Base-by-base conservation (phyloP, 1,284 basidiomycete species). In the Trametes polyzona region DNA sequence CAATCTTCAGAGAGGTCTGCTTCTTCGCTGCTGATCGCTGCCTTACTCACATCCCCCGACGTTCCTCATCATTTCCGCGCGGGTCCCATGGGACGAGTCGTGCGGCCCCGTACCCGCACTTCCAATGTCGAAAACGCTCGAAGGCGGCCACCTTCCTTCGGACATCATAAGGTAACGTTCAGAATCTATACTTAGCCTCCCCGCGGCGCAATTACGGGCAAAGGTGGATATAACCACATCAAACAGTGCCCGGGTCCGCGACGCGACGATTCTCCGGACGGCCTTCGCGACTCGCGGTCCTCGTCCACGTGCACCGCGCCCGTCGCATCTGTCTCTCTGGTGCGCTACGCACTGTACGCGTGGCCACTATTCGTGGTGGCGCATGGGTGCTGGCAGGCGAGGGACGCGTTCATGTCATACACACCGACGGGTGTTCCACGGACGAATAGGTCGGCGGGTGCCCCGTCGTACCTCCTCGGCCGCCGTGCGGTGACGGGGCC, bases 11-110 rank as follows among this genome's bases (percentile, higher is more conserved):
- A 29, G 23, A n/a, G 43, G 9, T 21, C n/a, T 33, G 43, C 43
- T 46, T 32, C 43, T 19, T n/a, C 23, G 16, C 10, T 32, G 30
- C 16, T 32, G 43, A 21, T 19, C 26, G 4, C 26, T 14, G 17
- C 17, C 19, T 36, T 42, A 32, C 33, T 11, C 32, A 47, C 35
- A 21, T 10, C 8, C 17, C 29, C 33, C 47, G 19, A 47, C 17
- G n/a, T 55, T 55, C 53, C 53, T 55, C 21, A 26, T 7, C 30
- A 55, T 36, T 55, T 55, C 53, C 53, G 53, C 46, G 6, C 21
- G 4, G 32, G 46, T 55, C 53, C 30, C 53, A 55, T 55, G 53
- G 32, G 16, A 26, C 17, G 17, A n/a, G 4, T 17, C n/a, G 23
- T 9, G 27, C 17, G 46, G 14, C 14, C 32, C 37, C 23, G 19